These are phyloP conservation scores for Lactarius indigo DNA, from an alignment of 768 basidiomycete species.

Conservation along the genomic window DNA sequence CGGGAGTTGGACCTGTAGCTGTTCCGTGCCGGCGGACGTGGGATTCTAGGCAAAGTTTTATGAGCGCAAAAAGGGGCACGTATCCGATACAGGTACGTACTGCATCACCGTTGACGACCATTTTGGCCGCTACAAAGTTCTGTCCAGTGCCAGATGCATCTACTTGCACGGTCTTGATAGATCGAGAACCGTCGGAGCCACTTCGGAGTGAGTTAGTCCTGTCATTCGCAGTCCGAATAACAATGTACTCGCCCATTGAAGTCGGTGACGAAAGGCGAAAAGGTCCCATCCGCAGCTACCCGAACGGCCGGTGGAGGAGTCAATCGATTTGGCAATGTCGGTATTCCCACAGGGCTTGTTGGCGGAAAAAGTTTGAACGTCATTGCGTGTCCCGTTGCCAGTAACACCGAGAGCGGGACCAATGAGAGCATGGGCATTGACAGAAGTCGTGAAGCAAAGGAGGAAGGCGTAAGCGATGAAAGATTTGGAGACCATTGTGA, in stretches of 20 bases:
- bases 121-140: conserved; percentile 36
- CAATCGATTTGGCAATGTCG: conserved; percentile 40
- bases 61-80: not conserved
- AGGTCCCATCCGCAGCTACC: conserved; percentile 37
- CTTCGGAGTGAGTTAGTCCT: conserved; percentile 26
- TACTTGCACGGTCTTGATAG: conserved; percentile 41
- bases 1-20: conserved; percentile 44
- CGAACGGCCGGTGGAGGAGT: conserved; percentile 33
- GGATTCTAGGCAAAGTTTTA: conserved; percentile 37
- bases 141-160: conserved; percentile 40
- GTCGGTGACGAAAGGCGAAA: conserved; percentile 40
- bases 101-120: conserved; percentile 46
- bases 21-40: conserved; percentile 35
- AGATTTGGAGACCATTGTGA: conserved; percentile 30
- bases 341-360: conserved; percentile 41
- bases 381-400: conserved; percentile 27
- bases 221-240: conserved; percentile 39
- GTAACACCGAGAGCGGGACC: conserved; percentile 40
- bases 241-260: conserved; percentile 43
- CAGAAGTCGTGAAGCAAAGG: conserved; percentile 37
- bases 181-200: conserved; percentile 46
- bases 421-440: conserved; percentile 41
- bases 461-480: conserved; percentile 33
- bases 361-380: conserved; percentile 33
- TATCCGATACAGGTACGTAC: conserved; percentile 33